Conservation (phyloP, 805 yeast species). For the Blastobotrys chiropterorum region DNA sequence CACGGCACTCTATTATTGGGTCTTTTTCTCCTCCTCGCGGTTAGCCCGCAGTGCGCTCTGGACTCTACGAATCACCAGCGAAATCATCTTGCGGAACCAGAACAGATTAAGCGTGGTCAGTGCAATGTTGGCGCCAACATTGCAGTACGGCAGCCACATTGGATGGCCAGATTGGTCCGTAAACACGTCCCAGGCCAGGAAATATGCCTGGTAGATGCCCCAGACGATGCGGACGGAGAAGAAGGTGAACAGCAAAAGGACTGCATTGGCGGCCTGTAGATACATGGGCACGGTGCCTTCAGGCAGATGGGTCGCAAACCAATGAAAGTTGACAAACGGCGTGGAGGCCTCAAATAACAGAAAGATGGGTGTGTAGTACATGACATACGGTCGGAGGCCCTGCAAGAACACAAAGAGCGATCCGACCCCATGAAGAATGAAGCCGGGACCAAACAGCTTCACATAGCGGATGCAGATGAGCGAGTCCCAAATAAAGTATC, state of each 20-base stretch:
- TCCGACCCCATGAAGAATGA: conserved; percentile 75
- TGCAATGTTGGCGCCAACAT: conserved; percentile 52
- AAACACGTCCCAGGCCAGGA: conserved; percentile 44
- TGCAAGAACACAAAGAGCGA: conserved; percentile 67
- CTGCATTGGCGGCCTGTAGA: conserved; percentile 61
- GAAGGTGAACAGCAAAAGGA: conserved; percentile 60
- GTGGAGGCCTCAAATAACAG: conserved; percentile 83
- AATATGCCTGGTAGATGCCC: conserved; percentile 72
- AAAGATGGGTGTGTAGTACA: conserved; percentile 77
- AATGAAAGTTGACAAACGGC: conserved; percentile 90
- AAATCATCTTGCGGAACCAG: conserved; percentile 88
- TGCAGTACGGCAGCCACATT: conserved; percentile 39
- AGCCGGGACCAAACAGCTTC: conserved; percentile 72
- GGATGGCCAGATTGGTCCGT: conserved; percentile 34
- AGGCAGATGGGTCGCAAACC: conserved; percentile 81
- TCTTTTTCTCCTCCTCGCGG: conserved; percentile 1
- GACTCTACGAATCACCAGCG: conserved; percentile 29
- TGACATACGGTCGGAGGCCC: conserved; percentile 65
- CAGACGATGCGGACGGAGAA: conserved; percentile 74
- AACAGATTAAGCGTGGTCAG: conserved; percentile 64
- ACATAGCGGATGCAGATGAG: conserved; percentile 58
- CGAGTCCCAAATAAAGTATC: conserved; percentile 91
- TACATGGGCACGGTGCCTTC: conserved; percentile 52
- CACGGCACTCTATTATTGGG: no score
- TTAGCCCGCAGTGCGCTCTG: not conserved